Evolutionary conservation across 2,329 filamentous ascomycete species (phyloP), one percentile per base, ranked within the genome.

Genomic region (Penicillium sp.): DNA sequence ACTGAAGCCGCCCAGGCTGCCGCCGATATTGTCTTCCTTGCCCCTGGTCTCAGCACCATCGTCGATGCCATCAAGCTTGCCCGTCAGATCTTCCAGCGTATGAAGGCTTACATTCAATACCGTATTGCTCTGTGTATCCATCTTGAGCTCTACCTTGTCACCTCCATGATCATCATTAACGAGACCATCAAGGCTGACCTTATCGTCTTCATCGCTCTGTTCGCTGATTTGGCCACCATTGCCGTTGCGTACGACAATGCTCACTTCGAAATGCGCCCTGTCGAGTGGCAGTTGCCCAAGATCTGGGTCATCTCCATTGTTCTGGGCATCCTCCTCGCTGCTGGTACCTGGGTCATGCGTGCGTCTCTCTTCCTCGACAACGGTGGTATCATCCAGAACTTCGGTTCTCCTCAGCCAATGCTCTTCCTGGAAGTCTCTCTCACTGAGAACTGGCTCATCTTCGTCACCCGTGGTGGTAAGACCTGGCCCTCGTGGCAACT

Each of bases 361-460:
- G 90, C 86, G 56, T 85, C 89, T 53, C 79, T 92, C 72, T 92
- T 87, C 84, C 78, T 91, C 21, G 79, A 81, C 63, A 87, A 86
- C 76, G 90, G 90, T 74, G 90, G 90, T 83, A 83, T 92, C 71
- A 86, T 92, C 72, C 85, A 91, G 81, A 89, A 90, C 81, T 92
- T 86, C 72, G 90, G 90, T 75, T 88, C 86, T 70, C 84, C 91
- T 66, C 89, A 92, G 80, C 88, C 90, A 72, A 89, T 92, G 63
- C 84, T 96, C 77, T 96, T 96, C 89, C 88, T 96, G 47, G 88
- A 96, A 83, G 89, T 96, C 80, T 93, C 91, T 21, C 87, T 96
- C 64, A 93, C 92, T 71, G 92, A 96, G 87, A 96, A 96, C 85
- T 96, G 92, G 92, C 87, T 96, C 62, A 96, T 96, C 82, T 96